A percentile compares a stretch with the other conserved stretches of the same genome.
phyloP scores from a whole-genome alignment of 805 yeast species.

The Kazachstania psychrophila region DNA sequence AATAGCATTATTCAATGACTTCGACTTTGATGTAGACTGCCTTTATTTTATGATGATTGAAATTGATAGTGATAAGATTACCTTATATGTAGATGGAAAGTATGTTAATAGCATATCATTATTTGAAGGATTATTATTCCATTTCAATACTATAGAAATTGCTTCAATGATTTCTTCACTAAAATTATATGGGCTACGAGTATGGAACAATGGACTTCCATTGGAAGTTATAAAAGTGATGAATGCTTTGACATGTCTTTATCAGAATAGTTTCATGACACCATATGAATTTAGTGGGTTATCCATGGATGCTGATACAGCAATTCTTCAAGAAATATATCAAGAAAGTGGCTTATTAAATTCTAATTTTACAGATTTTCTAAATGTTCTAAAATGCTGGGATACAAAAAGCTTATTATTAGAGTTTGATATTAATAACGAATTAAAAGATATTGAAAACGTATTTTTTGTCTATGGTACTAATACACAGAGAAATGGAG shows the following conservation, averaged over 20 bases:
- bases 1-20: conserved; percentile 22
- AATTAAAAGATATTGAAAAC: too few relatives aligned
- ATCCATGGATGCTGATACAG: neutral
- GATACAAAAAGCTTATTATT: neutral
- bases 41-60: conserved; percentile 16
- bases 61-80: conserved; percentile 8
- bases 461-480: too few relatives aligned
- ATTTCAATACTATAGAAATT: conserved; percentile 16
- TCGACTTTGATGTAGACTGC: conserved; percentile 16
- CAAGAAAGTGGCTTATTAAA: neutral
- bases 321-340: conserved; percentile 3
- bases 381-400: conserved; percentile 1
- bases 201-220: conserved; percentile 8
- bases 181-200: conserved; percentile 15
- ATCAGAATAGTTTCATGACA: neutral
- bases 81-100: conserved; percentile 20
- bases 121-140: conserved; percentile 9
- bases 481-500: too few relatives aligned
- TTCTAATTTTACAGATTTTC: neutral
- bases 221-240: conserved; percentile 3
- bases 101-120: conserved; percentile 15
- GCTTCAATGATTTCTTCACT: conserved; percentile 30
- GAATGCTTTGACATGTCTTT: neutral
- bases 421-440: conserved; percentile 9
- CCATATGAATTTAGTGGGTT: conserved; percentile 1